These are phyloP conservation scores for Aspergillus olivimuriae DNA, from an alignment of 495 filamentous ascomycete species.

Conservation along the genomic window DNA sequence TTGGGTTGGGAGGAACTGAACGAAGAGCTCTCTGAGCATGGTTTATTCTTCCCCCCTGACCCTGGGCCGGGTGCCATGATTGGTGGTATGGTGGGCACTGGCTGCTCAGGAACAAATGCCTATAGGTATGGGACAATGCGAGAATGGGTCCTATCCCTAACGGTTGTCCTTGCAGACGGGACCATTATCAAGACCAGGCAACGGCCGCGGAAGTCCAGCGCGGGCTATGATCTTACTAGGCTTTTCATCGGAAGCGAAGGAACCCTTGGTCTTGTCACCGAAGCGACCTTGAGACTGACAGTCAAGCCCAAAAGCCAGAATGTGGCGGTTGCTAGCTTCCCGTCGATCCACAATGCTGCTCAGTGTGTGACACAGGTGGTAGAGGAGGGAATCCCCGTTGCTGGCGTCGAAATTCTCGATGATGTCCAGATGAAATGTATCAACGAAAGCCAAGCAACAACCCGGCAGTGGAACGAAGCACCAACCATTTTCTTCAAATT, in stretches of 20 bases:
- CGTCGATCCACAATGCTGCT: conserved; percentile 49
- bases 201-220: conserved; percentile 58
- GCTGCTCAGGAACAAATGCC: conserved; percentile 61
- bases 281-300: conserved; percentile 57
- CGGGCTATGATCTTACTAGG: conserved; percentile 59
- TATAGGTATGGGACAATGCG: conserved; percentile 66
- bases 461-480: conserved; percentile 51
- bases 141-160: conserved; percentile 60
- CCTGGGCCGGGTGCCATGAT: conserved; percentile 64
- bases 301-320: conserved; percentile 55
- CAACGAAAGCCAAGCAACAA: conserved; percentile 50
- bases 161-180: conserved; percentile 60
- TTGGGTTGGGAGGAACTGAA: conserved; percentile 61
- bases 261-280: conserved; percentile 59
- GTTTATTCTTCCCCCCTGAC: conserved; percentile 62
- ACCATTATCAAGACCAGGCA: conserved; percentile 60
- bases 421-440: conserved; percentile 63
- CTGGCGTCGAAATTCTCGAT: conserved; percentile 59
- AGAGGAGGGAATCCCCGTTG: conserved; percentile 55
- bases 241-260: conserved; percentile 61
- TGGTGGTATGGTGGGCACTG: conserved; percentile 62
- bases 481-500: conserved; percentile 66
- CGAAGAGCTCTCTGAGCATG: conserved; percentile 46
- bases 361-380: conserved; percentile 55
- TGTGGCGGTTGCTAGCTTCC: conserved; percentile 58